Conservation (phyloP, 2,329 filamentous ascomycete genomes). For the Apiospora malaysiana region DNA sequence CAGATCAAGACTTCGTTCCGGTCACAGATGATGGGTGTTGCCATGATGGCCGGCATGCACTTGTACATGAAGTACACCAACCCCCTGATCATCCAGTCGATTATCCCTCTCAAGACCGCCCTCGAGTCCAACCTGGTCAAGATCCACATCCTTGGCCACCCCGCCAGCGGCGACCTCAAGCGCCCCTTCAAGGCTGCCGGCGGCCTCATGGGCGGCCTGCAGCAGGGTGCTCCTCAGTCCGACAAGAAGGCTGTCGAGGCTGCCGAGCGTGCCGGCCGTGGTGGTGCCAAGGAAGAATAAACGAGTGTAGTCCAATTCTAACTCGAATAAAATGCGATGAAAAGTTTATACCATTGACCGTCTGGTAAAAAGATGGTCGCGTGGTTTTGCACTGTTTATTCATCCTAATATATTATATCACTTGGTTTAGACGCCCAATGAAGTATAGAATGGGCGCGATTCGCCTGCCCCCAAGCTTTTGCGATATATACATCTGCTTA, state of each 20-base stretch:
- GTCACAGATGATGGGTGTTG: conserved; percentile 91
- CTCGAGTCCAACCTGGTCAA: conserved; percentile 96
- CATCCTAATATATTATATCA: conserved; percentile 21
- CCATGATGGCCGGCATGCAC: conserved; percentile 99
- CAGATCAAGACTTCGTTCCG: conserved; percentile 89
- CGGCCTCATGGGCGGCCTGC: conserved; percentile 82
- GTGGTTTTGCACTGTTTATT: background rate
- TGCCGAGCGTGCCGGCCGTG: conserved; percentile 75
- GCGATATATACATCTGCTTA: conserved; percentile 1
- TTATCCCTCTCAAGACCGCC: conserved; percentile 95
- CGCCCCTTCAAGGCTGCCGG: conserved; percentile 89
- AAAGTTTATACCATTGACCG: background rate
- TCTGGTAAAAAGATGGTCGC: background rate
- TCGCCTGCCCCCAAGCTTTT: background rate
- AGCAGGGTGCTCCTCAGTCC: conserved; percentile 78
- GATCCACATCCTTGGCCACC: conserved; percentile 88
- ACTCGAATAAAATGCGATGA: background rate
- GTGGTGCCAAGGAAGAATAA: conserved; percentile 76
- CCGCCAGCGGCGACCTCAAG: conserved; percentile 89
- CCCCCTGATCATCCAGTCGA: conserved; percentile 97
- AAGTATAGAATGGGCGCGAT: conserved; percentile 9
- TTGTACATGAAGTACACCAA: conserved; percentile 99
- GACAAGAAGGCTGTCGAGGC: conserved; percentile 89
- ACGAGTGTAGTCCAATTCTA: conserved; percentile 21
- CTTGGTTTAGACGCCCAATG: conserved; percentile 18